Evolutionary conservation across 148 eudicot genomes (phyloP), one percentile per base, ranked within the genome.

Genomic region (Camellia granthamiana): DNA sequence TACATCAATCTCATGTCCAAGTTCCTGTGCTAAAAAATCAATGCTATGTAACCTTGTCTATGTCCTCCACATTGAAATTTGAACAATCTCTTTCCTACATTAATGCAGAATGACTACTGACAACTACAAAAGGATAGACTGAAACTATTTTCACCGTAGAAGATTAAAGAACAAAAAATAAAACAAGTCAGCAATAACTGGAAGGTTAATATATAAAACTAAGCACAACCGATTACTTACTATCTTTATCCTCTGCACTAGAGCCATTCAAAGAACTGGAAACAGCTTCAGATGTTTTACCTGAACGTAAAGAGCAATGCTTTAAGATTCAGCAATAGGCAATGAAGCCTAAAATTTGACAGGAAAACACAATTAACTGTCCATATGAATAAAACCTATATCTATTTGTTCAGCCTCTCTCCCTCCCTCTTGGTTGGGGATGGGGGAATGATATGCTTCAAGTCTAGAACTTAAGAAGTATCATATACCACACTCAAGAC

Each of bases 191-290:
- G 62, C 41, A 30, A 6, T 19, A 41, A 47, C 63, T 54, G 65
- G 9, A 38, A 49, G 5, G 1, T 55, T 23, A 75, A 61, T 13
- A 73, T 58, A 67, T n/a, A 44, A 13, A 73, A 47, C 18, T 55
- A 59, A 43, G 7, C 69, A 66, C 75, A 81, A 81, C 58, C 66
- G 0, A 56, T 14, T 43, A 88, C 90, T 87, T 79, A 93, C 97
- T 83, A 56, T 84, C 83, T 72, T 90, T 88, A 68, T 74, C 81
- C 81, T 78, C 84, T 59, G 87, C 83, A 74, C 54, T 56, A 51
- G 84, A 79, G 82, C 92, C 95, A 83, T 90, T 89, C 2, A 76
- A 54, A 71, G 78, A 68, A 73, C 73, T 74, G 82, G 75, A 77
- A 75, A 46, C 84, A 16, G 67, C 87, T 71, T 81, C 77, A 15